Conservation (phyloP, 2,329 filamentous ascomycete species). For the Lasiodiplodia sp. region DNA sequence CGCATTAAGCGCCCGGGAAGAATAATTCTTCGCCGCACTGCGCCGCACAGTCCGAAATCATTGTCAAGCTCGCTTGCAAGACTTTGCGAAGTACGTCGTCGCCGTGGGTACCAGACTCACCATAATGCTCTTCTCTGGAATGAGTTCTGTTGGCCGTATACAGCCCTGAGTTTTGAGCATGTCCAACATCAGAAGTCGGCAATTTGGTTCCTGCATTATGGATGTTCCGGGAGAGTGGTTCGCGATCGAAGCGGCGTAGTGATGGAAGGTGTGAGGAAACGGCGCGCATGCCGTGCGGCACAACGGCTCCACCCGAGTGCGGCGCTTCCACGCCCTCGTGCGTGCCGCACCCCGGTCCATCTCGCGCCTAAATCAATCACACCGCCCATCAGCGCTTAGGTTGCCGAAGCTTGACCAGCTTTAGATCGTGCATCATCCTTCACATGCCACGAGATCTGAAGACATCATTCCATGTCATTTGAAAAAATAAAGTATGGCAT, state of each 20-base stretch:
- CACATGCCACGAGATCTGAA: too few species aligned
- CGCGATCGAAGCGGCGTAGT: neutral
- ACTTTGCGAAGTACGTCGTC: neutral
- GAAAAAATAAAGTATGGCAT: too few species aligned
- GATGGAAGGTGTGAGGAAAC: neutral
- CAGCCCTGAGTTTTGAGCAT: too few species aligned
- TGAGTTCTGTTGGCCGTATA: too few species aligned
- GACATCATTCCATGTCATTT: too few species aligned
- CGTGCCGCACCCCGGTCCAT: neutral
- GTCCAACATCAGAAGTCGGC: too few species aligned
- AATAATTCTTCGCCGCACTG: neutral
- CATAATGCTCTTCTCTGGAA: too few species aligned
- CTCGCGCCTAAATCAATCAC: neutral
- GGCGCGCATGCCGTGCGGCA: neutral
- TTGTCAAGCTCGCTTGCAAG: neutral
- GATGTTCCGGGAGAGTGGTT: neutral
- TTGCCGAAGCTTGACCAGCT: neutral
- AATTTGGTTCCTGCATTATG: neutral
- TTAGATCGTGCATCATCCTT: too few species aligned
- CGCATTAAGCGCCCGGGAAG: neutral
- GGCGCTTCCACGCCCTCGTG: neutral
- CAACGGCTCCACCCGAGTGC: constrained; percentile 11
- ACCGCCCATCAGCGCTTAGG: neutral
- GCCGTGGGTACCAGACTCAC: too few species aligned
- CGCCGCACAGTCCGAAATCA: neutral